Evolutionary conservation across 176 grass and related monocot genomes (phyloP).

Genomic region (barley (Hordeum vulgare)): DNA sequence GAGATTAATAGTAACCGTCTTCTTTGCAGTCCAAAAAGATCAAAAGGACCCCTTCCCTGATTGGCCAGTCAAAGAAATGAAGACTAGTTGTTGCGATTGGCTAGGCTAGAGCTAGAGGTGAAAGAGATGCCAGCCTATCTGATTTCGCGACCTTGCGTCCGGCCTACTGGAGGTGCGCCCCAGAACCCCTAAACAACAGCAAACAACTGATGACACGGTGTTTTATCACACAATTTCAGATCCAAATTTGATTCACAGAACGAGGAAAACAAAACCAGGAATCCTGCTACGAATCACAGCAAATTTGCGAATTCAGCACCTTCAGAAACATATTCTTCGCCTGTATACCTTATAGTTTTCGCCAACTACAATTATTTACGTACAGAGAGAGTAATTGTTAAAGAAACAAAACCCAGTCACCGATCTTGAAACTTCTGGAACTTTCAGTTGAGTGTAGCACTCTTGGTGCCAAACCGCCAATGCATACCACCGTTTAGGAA

Average conservation of each 20-base stretch:
- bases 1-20: too few species aligned
- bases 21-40: not conserved
- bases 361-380: too few species aligned
- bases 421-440: too few species aligned
- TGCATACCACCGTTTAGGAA: too few species aligned
- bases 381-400: too few species aligned
- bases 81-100: not conserved
- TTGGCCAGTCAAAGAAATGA: constrained; percentile 13
- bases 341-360: too few species aligned
- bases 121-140: constrained; percentile 9
- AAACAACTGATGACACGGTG: too few species aligned
- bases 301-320: not conserved
- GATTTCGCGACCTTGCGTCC: not conserved
- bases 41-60: not conserved
- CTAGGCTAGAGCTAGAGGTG: not conserved
- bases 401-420: too few species aligned
- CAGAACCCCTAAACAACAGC: too few species aligned
- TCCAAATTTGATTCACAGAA: not conserved
- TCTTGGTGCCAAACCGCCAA: too few species aligned
- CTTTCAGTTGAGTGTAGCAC: too few species aligned
- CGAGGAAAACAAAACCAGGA: not conserved
- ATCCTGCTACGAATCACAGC: not conserved
- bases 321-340: not conserved
- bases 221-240: not conserved
- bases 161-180: not conserved